Conservation (phyloP, 345 rosid genomes). For the Physaria fendleri region DNA sequence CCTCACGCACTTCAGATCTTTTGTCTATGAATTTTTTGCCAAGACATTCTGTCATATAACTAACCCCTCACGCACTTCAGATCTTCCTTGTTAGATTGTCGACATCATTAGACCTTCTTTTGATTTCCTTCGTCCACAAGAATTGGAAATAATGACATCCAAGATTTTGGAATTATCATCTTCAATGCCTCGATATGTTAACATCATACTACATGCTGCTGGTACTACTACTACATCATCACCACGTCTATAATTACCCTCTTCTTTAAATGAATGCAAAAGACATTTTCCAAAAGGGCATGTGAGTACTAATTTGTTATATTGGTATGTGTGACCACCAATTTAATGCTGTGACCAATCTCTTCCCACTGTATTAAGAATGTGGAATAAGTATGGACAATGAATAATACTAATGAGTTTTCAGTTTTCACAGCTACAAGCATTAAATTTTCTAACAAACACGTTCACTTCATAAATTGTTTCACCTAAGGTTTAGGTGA, state of each 20-base stretch:
- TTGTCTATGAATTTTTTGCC: no score
- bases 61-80: slow-evolving; percentile 1
- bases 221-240: not conserved
- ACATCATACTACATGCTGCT: slow-evolving; percentile 1
- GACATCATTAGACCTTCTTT: slow-evolving; percentile 23
- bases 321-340: slow-evolving; percentile 25
- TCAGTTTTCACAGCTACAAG: slow-evolving; percentile 14
- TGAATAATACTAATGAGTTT: not conserved
- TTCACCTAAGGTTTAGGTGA: slow-evolving; percentile 4
- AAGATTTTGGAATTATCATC: slow-evolving; percentile 9
- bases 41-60: not conserved
- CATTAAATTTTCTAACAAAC: slow-evolving; percentile 23
- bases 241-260: not conserved
- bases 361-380: slow-evolving; percentile 7
- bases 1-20: slow-evolving; percentile 10
- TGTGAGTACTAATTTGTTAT: not conserved
- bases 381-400: slow-evolving; percentile 7
- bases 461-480: slow-evolving; percentile 5
- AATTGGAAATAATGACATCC: not conserved
- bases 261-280: not conserved
- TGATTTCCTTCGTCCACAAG: not conserved
- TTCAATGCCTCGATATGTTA: slow-evolving; percentile 12
- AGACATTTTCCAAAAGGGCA: not conserved
- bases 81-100: slow-evolving; percentile 7
- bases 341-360: slow-evolving; percentile 22